These are phyloP conservation scores for Candida albicans DNA, from an alignment of 1,139 yeast genomes.

Conservation along the genomic window DNA sequence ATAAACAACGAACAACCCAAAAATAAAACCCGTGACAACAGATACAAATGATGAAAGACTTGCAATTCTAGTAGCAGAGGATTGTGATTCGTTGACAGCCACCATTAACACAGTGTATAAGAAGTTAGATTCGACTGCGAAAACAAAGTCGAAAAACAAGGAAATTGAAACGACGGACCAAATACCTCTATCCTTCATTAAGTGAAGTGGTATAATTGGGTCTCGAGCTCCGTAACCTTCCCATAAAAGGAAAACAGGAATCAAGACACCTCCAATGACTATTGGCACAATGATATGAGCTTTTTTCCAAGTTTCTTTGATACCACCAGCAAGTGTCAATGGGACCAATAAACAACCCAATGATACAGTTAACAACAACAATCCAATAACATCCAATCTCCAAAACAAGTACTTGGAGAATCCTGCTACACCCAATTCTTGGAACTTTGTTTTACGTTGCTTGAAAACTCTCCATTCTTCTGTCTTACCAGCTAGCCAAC, in stretches of 20 bases:
- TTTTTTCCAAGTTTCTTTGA: slow-evolving; percentile 27
- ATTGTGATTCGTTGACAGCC: slow-evolving; percentile 30
- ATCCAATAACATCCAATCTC: slow-evolving; percentile 37
- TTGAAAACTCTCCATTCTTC: slow-evolving; percentile 33
- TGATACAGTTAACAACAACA: slow-evolving; percentile 28
- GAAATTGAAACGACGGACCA: slow-evolving; percentile 33
- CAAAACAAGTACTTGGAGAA: slow-evolving; percentile 31
- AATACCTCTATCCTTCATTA: slow-evolving; percentile 39
- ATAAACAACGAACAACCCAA: slow-evolving; percentile 33
- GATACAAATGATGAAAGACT: slow-evolving; percentile 35
- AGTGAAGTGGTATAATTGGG: slow-evolving; percentile 34
- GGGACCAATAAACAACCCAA: slow-evolving; percentile 42
- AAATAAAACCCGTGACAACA: slow-evolving; percentile 31
- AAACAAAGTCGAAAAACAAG: slow-evolving; percentile 31
- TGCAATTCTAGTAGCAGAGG: slow-evolving; percentile 38
- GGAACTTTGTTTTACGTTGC: slow-evolving; percentile 22
- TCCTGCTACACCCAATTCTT: slow-evolving; percentile 24
- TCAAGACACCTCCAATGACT: slow-evolving; percentile 35
- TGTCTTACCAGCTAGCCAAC: slow-evolving; percentile 34
- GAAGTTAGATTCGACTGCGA: slow-evolving; percentile 31
- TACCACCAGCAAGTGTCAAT: slow-evolving; percentile 40
- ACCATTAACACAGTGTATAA: slow-evolving; percentile 37
- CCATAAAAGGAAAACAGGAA: slow-evolving; percentile 35
- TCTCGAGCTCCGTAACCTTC: slow-evolving; percentile 29
- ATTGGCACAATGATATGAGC: slow-evolving; percentile 38